Conservation (phyloP, 306 rosid genomes). For the Dalbergia oliveri region DNA sequence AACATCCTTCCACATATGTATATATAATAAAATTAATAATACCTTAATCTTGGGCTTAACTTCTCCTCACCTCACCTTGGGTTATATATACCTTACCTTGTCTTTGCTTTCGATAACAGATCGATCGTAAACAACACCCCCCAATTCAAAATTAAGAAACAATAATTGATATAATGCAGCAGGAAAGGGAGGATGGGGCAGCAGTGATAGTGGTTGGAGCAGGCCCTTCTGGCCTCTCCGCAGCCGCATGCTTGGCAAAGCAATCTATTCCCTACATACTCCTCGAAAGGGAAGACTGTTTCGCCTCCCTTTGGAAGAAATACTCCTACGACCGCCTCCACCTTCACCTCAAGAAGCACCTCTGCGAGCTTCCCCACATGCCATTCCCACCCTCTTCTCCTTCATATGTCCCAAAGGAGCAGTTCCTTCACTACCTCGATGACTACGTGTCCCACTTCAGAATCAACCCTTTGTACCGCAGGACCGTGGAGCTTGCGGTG, state of each 20-base stretch:
- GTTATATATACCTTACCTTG: too few relatives aligned
- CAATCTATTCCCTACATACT: constrained; percentile 57
- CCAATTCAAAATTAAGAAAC: too few relatives aligned
- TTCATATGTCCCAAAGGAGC: constrained; percentile 52
- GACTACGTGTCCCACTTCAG: constrained; percentile 68
- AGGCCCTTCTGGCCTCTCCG: constrained; percentile 74
- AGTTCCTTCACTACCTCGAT: constrained; percentile 57
- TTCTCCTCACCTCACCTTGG: too few relatives aligned
- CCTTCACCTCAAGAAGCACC: constrained; percentile 68
- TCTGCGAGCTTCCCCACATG: constrained; percentile 69
- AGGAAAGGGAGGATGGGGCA: constrained; percentile 35
- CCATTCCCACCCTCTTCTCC: constrained; percentile 61
- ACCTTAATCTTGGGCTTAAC: too few relatives aligned
- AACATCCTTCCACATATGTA: not conserved
- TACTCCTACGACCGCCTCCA: constrained; percentile 80
- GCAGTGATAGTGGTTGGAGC: constrained; percentile 71
- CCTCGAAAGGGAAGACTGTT: constrained; percentile 71
- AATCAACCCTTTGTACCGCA: constrained; percentile 56
- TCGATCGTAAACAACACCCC: too few relatives aligned
- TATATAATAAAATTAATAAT: too few relatives aligned
- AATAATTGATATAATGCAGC: not conserved
- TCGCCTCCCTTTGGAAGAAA: constrained; percentile 73
- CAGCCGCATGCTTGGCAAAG: constrained; percentile 56
- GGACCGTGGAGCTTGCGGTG: constrained; percentile 56
- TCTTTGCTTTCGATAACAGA: too few relatives aligned